Conservation (phyloP, 306 rosid genomes). For the Myrica gale region DNA sequence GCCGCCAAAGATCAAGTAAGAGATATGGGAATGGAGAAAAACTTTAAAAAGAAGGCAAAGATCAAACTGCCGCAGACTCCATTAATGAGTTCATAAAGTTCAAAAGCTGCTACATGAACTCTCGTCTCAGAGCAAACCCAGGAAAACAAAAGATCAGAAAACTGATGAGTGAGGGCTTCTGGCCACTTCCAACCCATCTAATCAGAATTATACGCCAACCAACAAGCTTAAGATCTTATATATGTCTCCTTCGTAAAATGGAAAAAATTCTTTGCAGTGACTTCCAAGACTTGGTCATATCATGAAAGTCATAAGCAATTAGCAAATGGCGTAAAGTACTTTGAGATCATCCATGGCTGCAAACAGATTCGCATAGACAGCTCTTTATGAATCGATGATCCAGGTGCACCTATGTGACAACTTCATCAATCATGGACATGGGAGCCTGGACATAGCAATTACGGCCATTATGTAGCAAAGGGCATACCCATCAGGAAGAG, state of each 20-base stretch:
- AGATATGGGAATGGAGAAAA: not conserved
- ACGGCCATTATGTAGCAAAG: slow-evolving; percentile 31
- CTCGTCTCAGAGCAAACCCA: slow-evolving; percentile 17
- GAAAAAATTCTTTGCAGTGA: slow-evolving; percentile 20
- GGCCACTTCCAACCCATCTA: slow-evolving; percentile 61
- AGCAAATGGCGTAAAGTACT: slow-evolving; percentile 33
- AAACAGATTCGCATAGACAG: slow-evolving; percentile 41
- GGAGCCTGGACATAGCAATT: slow-evolving; percentile 24
- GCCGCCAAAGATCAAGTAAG: not conserved
- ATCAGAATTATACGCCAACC: slow-evolving; percentile 35
- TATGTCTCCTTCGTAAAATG: slow-evolving; percentile 19
- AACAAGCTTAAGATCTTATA: slow-evolving; percentile 3
- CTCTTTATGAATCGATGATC: slow-evolving; percentile 38
- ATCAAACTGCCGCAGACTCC: slow-evolving; percentile 4
- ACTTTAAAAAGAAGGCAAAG: not conserved
- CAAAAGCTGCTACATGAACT: slow-evolving; percentile 25
- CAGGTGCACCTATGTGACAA: slow-evolving; percentile 17
- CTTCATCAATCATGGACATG: slow-evolving; percentile 13
- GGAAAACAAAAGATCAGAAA: slow-evolving; percentile 23
- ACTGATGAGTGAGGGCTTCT: slow-evolving; percentile 51
- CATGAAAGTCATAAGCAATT: slow-evolving; percentile 35
- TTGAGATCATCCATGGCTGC: slow-evolving; percentile 46
- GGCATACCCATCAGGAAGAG: slow-evolving; percentile 59
- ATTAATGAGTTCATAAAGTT: slow-evolving; percentile 28
- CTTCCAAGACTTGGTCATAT: slow-evolving; percentile 35